phyloP scores from a whole-genome alignment of 2,329 filamentous ascomycete genomes.

The Ambrosiella cleistominuta region DNA sequence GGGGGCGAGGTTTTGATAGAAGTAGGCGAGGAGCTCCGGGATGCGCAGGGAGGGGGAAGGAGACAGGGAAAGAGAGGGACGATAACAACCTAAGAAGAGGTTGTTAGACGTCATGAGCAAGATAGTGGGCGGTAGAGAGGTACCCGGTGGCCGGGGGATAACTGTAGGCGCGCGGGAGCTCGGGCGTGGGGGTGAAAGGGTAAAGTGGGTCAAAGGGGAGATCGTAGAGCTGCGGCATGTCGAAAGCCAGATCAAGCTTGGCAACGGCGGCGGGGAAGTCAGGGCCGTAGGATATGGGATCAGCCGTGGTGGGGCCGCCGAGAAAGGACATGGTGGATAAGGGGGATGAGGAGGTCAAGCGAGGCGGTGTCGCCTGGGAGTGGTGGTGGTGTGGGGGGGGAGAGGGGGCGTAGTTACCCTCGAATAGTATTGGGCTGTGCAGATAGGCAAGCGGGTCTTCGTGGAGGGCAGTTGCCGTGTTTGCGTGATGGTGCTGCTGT shows the following conservation, averaged over 20 bases:
- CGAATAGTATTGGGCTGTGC: conserved; percentile 28
- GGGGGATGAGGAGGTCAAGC: background rate
- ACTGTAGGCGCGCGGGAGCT: too few species aligned
- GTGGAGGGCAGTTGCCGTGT: background rate
- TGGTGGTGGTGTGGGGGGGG: background rate
- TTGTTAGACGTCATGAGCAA: background rate
- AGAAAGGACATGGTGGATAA: background rate
- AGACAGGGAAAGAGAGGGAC: background rate
- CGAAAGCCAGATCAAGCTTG: too few species aligned
- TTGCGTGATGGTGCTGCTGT: background rate
- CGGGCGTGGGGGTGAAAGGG: too few species aligned
- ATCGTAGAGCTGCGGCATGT: too few species aligned
- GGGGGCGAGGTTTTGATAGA: conserved; percentile 79
- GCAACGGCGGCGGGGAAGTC: too few species aligned
- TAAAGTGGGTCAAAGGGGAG: too few species aligned
- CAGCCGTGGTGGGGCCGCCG: background rate
- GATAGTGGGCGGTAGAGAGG: background rate
- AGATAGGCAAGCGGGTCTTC: conserved; percentile 24
- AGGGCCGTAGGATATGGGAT: background rate
- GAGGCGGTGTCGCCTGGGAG: background rate
- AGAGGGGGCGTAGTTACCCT: conserved; percentile 14
- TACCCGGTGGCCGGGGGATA: too few species aligned
- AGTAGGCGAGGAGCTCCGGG: conserved; percentile 37
- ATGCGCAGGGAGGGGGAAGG: background rate
- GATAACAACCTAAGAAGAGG: background rate